Evolutionary conservation across 371 early-diverging fungal genomes (phyloP).

Genomic region (Rhizopus arrhizus): DNA sequence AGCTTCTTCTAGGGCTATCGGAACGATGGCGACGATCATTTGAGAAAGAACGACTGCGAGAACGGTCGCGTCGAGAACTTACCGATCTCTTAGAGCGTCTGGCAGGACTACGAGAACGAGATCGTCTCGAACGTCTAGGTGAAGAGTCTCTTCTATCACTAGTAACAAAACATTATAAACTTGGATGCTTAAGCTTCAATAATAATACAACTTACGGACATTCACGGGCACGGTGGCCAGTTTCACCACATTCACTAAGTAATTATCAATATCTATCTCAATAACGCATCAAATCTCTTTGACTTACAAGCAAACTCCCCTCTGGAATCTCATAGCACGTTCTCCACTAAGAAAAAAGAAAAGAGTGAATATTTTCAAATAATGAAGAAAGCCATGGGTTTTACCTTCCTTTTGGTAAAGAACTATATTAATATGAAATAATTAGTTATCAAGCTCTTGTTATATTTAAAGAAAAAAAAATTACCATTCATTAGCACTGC

Average conservation of each 20-base stretch:
- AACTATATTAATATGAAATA: slow-evolving; percentile 23
- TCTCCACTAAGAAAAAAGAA: slow-evolving; percentile 32
- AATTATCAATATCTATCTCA: not conserved
- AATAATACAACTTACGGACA: slow-evolving; percentile 40
- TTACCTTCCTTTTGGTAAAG: slow-evolving; percentile 48
- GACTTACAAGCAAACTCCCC: slow-evolving; percentile 49
- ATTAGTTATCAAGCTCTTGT: not conserved
- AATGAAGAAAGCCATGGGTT: not conserved
- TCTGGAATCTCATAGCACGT: slow-evolving; percentile 47
- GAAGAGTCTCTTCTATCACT: slow-evolving; percentile 21
- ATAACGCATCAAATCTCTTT: not conserved
- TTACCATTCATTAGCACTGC: slow-evolving; percentile 49
- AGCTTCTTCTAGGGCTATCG: slow-evolving; percentile 9
- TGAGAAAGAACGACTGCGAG: slow-evolving; percentile 8
- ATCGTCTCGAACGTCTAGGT: slow-evolving; percentile 5
- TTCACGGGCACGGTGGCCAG: slow-evolving; percentile 44
- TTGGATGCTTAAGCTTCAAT: not conserved
- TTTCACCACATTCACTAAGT: slow-evolving; percentile 42
- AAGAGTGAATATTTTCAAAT: not conserved
- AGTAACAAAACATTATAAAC: not conserved
- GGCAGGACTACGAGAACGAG: slow-evolving; percentile 41
- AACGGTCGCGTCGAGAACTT: slow-evolving; percentile 28
- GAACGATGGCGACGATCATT: slow-evolving; percentile 10
- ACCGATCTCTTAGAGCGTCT: slow-evolving; percentile 32
- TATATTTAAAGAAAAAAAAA: slow-evolving; percentile 2